Percentiles rank a stretch among this genome's conserved stretches.
Conservation (phyloP, 495 filamentous ascomycete genomes). For the Aspergillus ostianus region DNA sequence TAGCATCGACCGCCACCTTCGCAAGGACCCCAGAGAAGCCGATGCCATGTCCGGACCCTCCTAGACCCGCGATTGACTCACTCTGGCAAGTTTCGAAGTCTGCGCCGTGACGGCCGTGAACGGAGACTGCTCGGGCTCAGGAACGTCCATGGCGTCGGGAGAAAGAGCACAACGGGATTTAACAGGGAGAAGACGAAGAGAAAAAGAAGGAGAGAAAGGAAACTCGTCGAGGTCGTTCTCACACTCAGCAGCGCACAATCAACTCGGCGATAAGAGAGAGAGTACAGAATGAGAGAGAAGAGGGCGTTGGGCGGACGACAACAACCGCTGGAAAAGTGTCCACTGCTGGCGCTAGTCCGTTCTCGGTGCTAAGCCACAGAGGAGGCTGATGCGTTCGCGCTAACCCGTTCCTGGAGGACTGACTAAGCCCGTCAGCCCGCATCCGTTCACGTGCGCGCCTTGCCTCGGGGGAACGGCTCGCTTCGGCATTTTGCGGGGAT, state of each 20-base stretch:
- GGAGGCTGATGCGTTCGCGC: neutral
- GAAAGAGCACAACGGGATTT: conserved; percentile 1
- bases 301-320: conserved; percentile 17
- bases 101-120: conserved; percentile 83
- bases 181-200: conserved; percentile 5
- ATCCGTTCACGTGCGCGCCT: conserved; percentile 21
- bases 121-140: conserved; percentile 78
- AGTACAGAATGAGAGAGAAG: conserved; percentile 14
- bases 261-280: conserved; percentile 3
- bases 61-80: conserved; percentile 39
- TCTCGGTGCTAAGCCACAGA: conserved; percentile 21
- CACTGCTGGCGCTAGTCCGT: conserved; percentile 26
- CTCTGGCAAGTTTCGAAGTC: conserved; percentile 68
- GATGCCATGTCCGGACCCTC: neutral
- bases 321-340: conserved; percentile 40
- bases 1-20: conserved; percentile 6
- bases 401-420: neutral
- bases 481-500: conserved; percentile 33
- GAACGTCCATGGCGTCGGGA: conserved; percentile 62
- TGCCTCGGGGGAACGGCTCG: conserved; percentile 34
- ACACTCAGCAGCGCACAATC: conserved; percentile 1
- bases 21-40: neutral
- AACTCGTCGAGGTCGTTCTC: conserved; percentile 3
- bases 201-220: conserved; percentile 3
- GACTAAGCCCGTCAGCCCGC: conserved; percentile 7